Evolutionary conservation across 2,329 filamentous ascomycete genomes (phyloP), one percentile per base, ranked within the genome.

Genomic region (Xylaria sp.): DNA sequence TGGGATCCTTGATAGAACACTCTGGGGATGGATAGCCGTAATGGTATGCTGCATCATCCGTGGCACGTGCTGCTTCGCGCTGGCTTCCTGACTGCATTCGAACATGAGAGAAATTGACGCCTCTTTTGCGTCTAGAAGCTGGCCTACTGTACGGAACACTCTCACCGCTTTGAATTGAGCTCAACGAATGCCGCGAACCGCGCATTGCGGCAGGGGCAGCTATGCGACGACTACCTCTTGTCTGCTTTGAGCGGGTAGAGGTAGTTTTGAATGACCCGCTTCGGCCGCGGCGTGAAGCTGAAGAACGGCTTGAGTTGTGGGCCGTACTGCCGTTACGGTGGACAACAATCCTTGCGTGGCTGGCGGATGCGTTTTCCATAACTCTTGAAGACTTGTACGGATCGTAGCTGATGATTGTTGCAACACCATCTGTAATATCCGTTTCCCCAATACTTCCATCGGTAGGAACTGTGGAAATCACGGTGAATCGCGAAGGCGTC

Each of bases 371-470:
- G 27, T 82, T 78, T 42, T 82, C 79, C 45, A 83, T 78, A 57
- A 83, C 78, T 6, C 86, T 85, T 2, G 91, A 93, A 4, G 92
- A 89, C 75, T 92, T 88, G 78, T 92, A 97, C 0, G 94, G 93
- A 78, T 97, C 94, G 74, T 97, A 97, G 79, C 91, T 96, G 70
- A 87, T 78, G 11, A 85, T 76, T 0, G 84, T 87, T 8, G 82
- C 85, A 21, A 76, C 76, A 14, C 72, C 74, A 73, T 83, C 68
- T 70, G 77, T 69, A 70, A 75, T 67, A 72, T 82, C 76, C 9
- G 74, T 45, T 24, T 76, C 73, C 7, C 86, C 85, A 1, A 81
- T 79, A 8, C 81, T 82, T 34, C 86, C 85, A 30, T 78, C 75
- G 6, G 75, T 78, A n/a, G 86, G 81, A 12, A 86, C 81, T 63